Percentiles rank a stretch among this genome's conserved stretches.
These are phyloP conservation scores for Boletus edulis DNA, from an alignment of 768 basidiomycete genomes.

Conservation along the genomic window DNA sequence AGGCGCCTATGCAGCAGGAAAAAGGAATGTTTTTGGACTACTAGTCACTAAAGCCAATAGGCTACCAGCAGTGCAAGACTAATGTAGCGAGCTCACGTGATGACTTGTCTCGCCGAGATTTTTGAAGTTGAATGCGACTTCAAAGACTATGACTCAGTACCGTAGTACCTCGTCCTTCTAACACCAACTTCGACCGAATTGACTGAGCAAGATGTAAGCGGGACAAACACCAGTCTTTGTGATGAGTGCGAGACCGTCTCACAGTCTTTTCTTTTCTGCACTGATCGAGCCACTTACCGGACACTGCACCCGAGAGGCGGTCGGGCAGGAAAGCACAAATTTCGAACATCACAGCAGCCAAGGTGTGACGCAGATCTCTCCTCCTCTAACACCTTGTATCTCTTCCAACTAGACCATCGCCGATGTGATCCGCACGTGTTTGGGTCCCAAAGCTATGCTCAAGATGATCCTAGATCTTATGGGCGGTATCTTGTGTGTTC, in stretches of 20 bases:
- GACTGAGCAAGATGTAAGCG: conserved; percentile 23
- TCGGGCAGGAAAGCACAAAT: conserved; percentile 94
- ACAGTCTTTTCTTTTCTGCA: background rate
- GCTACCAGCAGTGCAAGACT: too few relatives aligned
- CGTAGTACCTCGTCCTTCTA: too few relatives aligned
- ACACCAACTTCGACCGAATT: too few relatives aligned
- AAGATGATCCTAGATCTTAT: conserved; percentile 75
- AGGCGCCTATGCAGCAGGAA: too few relatives aligned
- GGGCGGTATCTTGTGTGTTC: conserved; percentile 91
- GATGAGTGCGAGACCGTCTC: conserved; percentile 54
- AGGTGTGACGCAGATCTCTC: conserved; percentile 47
- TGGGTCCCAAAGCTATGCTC: conserved; percentile 97
- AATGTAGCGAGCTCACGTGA: too few relatives aligned
- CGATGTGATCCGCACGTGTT: conserved; percentile 96
- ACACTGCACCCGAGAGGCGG: conserved; percentile 92
- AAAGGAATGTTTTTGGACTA: too few relatives aligned
- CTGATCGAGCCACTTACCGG: conserved; percentile 37
- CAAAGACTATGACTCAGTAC: too few relatives aligned
- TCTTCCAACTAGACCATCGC: conserved; percentile 73
- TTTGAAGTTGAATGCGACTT: too few relatives aligned
- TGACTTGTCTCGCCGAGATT: too few relatives aligned
- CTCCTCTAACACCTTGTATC: background rate
- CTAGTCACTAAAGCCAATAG: too few relatives aligned
- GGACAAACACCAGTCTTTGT: conserved; percentile 80
- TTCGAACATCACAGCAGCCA: conserved; percentile 96